Base-by-base conservation (phyloP, 495 filamentous ascomycete species). In the Cairneyella variabilis region DNA sequence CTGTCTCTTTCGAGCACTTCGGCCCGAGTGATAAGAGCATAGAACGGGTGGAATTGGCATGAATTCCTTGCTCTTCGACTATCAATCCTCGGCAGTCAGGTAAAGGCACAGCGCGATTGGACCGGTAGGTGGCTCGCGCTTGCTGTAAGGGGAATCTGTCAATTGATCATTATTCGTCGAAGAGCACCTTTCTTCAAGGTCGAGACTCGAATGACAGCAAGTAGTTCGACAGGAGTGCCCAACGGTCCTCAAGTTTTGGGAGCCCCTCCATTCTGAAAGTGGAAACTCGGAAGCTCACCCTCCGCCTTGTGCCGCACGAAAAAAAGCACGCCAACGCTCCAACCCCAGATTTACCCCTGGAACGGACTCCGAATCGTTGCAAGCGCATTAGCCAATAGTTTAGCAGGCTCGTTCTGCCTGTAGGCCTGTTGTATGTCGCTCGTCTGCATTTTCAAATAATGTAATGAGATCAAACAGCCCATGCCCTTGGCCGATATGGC, bases 261-360 rank as follows among this genome's bases (percentile, higher is more conserved):
- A 32, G 7, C 28, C 28, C 28, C 14, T 14, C 7, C 28, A 6
- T 6, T 7, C 28, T 14, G 14, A 32, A 32, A 32, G 8, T 27
- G 41, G 23, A 16, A 26, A n/a, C n/a, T 20, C 51, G 51, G 51
- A 47, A 30, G 21, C 26, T 8, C 4, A 16, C 51, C 22, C 21
- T 28, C 51, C 23, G 32, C 12, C 26, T 18, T n/a, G 16, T 37
- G 6, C 28, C 14, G 28, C 28, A 32, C 28, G 28, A 14, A 32
- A 32, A 32, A 17, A 16, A 20, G 16, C 44, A 18, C 20, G 34
- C 23, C 25, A 18, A 27, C 23, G 23, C 46, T 7, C 32, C 51
- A 41, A 37, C 51, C 41, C 51, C 51, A 54, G 51, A 54, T 54
- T 47, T 47, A 34, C 40, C 41, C 51, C 51, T 27, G 51, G 51